These are phyloP conservation scores for Podaxis sp. DNA, from an alignment of 768 basidiomycete genomes.

Conservation along the genomic window DNA sequence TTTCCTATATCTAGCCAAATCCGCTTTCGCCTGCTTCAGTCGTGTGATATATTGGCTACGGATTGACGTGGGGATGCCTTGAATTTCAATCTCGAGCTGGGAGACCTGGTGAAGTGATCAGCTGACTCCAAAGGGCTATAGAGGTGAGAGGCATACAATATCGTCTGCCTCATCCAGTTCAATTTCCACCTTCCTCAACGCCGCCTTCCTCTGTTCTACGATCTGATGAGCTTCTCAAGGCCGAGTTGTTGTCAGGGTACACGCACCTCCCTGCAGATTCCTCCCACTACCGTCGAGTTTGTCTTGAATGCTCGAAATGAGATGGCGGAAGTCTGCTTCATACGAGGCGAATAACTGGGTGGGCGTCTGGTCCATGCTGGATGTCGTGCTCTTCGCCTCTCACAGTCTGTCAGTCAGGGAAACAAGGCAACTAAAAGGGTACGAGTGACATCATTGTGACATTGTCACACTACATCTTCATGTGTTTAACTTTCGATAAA, in stretches of 20 bases:
- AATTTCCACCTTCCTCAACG: slow-evolving; percentile 77
- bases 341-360: slow-evolving; percentile 75
- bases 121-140: neutral
- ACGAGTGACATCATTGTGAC: slow-evolving; percentile 7
- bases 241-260: neutral
- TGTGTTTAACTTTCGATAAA: neutral
- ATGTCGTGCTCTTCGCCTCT: slow-evolving; percentile 13
- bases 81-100: slow-evolving; percentile 93
- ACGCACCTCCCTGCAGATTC: slow-evolving; percentile 66
- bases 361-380: slow-evolving; percentile 69
- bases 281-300: slow-evolving; percentile 75
- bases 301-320: slow-evolving; percentile 62
- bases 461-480: neutral
- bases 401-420: neutral
- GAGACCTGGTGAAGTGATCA: slow-evolving; percentile 56
- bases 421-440: neutral
- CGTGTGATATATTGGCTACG: slow-evolving; percentile 64
- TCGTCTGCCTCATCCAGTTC: slow-evolving; percentile 95
- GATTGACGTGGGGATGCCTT: slow-evolving; percentile 86
- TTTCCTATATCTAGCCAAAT: slow-evolving; percentile 75
- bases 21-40: slow-evolving; percentile 66
- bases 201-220: slow-evolving; percentile 78
- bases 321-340: slow-evolving; percentile 79
- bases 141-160: slow-evolving; percentile 53
- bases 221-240: neutral